Evolutionary conservation across 441 rosid species (phyloP).

Genomic region (Melastoma candidum): DNA sequence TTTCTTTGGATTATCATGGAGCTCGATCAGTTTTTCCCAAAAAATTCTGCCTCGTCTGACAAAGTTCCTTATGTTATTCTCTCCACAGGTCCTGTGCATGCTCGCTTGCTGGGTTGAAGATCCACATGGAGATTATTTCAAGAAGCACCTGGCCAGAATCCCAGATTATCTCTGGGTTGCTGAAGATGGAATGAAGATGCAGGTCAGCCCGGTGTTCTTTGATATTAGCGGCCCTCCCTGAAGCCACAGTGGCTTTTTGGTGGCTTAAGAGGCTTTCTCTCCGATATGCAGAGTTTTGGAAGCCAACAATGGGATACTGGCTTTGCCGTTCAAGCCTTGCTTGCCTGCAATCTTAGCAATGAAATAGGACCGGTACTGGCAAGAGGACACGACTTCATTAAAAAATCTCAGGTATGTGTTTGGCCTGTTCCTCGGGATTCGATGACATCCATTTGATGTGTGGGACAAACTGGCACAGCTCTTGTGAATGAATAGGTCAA

Average conservation of each 20-base stretch:
- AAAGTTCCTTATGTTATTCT: background rate
- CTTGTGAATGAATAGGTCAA: constrained; percentile 20
- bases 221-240: background rate
- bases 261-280: background rate
- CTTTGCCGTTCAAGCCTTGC: constrained; percentile 14
- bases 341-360: constrained; percentile 14
- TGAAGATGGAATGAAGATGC: constrained; percentile 22
- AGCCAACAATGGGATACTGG: constrained; percentile 21
- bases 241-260: background rate
- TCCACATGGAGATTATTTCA: constrained; percentile 16
- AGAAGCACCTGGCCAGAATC: constrained; percentile 15
- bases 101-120: constrained; percentile 21
- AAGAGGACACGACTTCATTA: constrained; percentile 18
- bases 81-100: constrained; percentile 11
- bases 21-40: no score
- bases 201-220: background rate
- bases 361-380: constrained; percentile 11
- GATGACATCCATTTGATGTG: background rate
- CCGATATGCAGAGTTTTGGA: constrained; percentile 10
- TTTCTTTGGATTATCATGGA: no score
- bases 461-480: no score
- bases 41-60: background rate
- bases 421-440: no score
- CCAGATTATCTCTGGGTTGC: constrained; percentile 19
- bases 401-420: constrained; percentile 12